These are phyloP conservation scores for Fonsecaea monophora DNA, from an alignment of 2,329 filamentous ascomycete genomes.

Conservation along the genomic window DNA sequence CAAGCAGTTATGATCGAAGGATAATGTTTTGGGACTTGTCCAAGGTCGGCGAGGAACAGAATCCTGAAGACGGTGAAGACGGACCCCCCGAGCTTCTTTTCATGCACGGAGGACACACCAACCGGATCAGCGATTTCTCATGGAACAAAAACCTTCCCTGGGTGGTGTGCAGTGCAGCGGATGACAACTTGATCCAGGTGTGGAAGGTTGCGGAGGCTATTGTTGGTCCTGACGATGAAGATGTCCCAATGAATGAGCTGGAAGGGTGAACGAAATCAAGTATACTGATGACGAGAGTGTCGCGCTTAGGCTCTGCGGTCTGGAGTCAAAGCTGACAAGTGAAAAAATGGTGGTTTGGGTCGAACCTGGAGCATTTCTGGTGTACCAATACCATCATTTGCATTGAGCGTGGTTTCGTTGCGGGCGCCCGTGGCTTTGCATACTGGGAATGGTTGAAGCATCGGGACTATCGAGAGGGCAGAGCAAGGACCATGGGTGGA, in stretches of 20 bases:
- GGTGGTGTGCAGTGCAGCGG: constrained; percentile 93
- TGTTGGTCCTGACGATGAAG: constrained; percentile 71
- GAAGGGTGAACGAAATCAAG: constrained; percentile 52
- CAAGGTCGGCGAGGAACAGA: constrained; percentile 89
- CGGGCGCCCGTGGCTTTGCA: not conserved
- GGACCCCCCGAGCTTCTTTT: constrained; percentile 96
- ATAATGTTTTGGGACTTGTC: constrained; percentile 97
- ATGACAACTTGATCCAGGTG: constrained; percentile 95
- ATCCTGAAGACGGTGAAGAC: constrained; percentile 92
- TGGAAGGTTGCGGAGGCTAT: constrained; percentile 88
- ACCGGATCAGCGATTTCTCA: constrained; percentile 93
- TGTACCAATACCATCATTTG: not conserved
- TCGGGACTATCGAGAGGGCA: not conserved
- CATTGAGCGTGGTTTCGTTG: not conserved
- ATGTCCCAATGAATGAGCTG: constrained; percentile 78
- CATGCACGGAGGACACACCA: constrained; percentile 98
- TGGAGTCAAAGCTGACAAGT: not conserved
- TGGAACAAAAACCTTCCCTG: constrained; percentile 98
- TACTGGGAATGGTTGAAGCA: not conserved
- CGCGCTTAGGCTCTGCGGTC: not conserved
- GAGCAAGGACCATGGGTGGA: not conserved
- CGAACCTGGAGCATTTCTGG: not conserved
- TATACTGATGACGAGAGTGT: not conserved
- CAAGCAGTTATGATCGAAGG: constrained; percentile 88
- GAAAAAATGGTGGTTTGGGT: not conserved